Evolutionary conservation across 2,329 filamentous ascomycete species (phyloP).

Genomic region (Fusarium liriodendri): DNA sequence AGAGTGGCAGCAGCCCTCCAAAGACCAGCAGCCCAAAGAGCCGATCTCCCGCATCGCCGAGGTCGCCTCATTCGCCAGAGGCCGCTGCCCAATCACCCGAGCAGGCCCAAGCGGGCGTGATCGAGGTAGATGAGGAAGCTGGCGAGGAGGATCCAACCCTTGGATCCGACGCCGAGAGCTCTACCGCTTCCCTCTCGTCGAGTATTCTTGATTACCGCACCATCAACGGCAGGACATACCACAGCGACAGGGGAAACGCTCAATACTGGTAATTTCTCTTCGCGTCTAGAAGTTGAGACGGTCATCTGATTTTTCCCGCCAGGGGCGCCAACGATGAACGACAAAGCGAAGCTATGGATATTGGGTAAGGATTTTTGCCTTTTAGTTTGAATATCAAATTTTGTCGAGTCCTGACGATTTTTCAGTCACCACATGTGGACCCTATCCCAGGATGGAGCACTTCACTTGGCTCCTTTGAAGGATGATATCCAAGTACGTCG

Average conservation of each 20-base stretch:
- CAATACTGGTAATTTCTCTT: background rate
- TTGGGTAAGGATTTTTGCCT: background rate
- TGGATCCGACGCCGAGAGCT: background rate
- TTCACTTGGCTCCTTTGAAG: background rate
- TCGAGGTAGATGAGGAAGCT: background rate
- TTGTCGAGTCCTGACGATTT: background rate
- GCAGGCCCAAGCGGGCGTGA: background rate
- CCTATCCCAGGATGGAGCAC: background rate
- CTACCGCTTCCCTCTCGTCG: background rate
- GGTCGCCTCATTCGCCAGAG: background rate
- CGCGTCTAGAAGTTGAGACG: background rate
- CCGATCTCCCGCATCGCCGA: background rate
- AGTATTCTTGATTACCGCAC: background rate
- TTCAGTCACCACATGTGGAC: background rate
- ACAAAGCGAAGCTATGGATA: background rate
- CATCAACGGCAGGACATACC: background rate
- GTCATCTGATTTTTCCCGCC: background rate
- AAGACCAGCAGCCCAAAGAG: background rate
- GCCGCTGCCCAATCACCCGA: background rate
- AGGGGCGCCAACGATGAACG: background rate
- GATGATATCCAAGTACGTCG: background rate
- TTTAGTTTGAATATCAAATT: background rate
- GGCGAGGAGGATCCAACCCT: background rate
- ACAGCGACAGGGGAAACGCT: background rate
- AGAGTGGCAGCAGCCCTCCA: background rate